phyloP scores from a whole-genome alignment of 176 grass and related monocot species.

The Zea mays region Zm-B73-REFERENCE-NAM-5.0 NC_050102.1:153527501-153528000 shows the following conservation, averaged over 20 bases:
- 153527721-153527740: no score
- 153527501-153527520: constrained; percentile 85
- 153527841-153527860: no score
- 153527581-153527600: constrained; percentile 32
- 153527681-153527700: no score
- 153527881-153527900: neutral
- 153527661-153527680: no score
- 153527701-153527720: no score
- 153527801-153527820: neutral
- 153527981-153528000: constrained; percentile 56
- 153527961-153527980: neutral
- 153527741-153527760: no score
- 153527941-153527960: constrained; percentile 28
- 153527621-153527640: constrained; percentile 23
- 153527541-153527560: constrained; percentile 57
- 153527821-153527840: neutral
- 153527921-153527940: constrained; percentile 17
- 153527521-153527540: constrained; percentile 79
- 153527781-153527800: neutral
- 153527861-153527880: neutral
- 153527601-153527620: constrained; percentile 20
- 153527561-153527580: constrained; percentile 38
- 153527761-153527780: no score
- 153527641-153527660: neutral
- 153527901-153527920: neutral